Evolutionary conservation across 805 yeast genomes (phyloP).

Genomic region (Candida manassasensis): DNA sequence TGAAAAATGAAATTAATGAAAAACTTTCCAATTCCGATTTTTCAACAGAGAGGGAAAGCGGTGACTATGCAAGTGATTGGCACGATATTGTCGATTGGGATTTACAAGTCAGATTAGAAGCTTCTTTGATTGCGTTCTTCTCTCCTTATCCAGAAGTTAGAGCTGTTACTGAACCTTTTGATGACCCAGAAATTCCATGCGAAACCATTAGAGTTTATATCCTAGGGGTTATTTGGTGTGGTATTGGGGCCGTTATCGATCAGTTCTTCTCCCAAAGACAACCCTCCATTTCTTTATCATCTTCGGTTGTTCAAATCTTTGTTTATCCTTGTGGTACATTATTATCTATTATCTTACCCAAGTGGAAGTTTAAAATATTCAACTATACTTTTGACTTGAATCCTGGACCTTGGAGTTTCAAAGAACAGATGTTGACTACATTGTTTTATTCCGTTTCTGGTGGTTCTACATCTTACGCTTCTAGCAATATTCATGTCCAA

Average conservation of each 20-base stretch:
- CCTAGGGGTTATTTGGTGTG: slow-evolving; percentile 46
- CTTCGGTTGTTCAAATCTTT: slow-evolving; percentile 43
- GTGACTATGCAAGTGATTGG: slow-evolving; percentile 4
- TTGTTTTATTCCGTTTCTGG: slow-evolving; percentile 34
- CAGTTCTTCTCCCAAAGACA: slow-evolving; percentile 52
- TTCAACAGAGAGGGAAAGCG: slow-evolving; percentile 2
- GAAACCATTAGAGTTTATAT: slow-evolving; percentile 48
- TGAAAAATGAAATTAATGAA: neutral
- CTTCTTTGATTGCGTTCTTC: slow-evolving; percentile 33
- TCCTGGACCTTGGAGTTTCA: slow-evolving; percentile 55
- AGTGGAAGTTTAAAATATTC: slow-evolving; percentile 21
- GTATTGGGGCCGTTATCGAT: slow-evolving; percentile 49
- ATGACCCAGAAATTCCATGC: slow-evolving; percentile 30
- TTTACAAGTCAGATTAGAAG: slow-evolving; percentile 34
- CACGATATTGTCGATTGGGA: slow-evolving; percentile 10
- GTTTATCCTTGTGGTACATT: slow-evolving; percentile 41
- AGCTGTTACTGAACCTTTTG: slow-evolving; percentile 27
- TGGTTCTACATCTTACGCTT: slow-evolving; percentile 19
- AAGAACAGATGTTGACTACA: slow-evolving; percentile 65
- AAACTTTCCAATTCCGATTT: neutral
- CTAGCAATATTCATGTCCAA: slow-evolving; percentile 21
- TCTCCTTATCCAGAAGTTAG: slow-evolving; percentile 31
- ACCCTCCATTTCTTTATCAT: slow-evolving; percentile 40
- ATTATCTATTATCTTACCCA: slow-evolving; percentile 31
- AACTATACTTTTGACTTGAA: slow-evolving; percentile 25